Evolutionary conservation across 768 basidiomycete genomes (phyloP), one percentile per base, ranked within the genome.

Genomic region (Nevesoporus exiguus): DNA sequence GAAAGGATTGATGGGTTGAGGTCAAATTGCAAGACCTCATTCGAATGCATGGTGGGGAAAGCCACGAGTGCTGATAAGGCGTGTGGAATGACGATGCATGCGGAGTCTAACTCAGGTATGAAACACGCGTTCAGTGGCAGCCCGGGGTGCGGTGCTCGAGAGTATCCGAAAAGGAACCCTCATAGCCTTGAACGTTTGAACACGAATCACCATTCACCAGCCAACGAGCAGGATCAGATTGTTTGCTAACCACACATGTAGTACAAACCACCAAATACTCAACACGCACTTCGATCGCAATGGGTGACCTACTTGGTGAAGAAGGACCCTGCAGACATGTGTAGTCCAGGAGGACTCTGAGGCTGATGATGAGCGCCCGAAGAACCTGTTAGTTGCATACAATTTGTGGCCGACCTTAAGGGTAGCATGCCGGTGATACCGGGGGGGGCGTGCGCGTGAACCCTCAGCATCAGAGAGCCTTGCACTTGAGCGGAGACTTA

Each of bases 291-390:
- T 17, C 27, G 21, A 21, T 7, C 34, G 33, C 42, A n/a, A n/a
- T n/a, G 48, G 30, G 44, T 30, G 5, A 44, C 36, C 13, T 24
- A 25, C 17, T 25, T 22, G 24, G 7, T n/a, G n/a, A 17, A 22
- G 48, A 25, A 48, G 31, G 40, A 56, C 64, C 64, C 58, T 65
- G 55, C 33, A 34, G 17, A 25, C 61, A 58, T 49, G 64, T 30
- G 48, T 54, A 31, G 19, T 49, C 43, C 63, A 30, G 39, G 49
- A 25, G 47, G 14, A 3, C 15, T 21, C 41, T 45, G 36, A 17
- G 36, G 39, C 30, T 22, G 17, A 14, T 51, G 48, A 57, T 61
- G 17, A 39, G 44, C 41, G 48, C 43, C 51, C 10, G 33, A 49
- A 54, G 34, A 47, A 51, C 41, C 31, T 17, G 29, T 8, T 7